Percentiles rank a stretch among this genome's conserved stretches.
phyloP scores from a whole-genome alignment of 306 rosid genomes.

The Malus sylvestris region DNA sequence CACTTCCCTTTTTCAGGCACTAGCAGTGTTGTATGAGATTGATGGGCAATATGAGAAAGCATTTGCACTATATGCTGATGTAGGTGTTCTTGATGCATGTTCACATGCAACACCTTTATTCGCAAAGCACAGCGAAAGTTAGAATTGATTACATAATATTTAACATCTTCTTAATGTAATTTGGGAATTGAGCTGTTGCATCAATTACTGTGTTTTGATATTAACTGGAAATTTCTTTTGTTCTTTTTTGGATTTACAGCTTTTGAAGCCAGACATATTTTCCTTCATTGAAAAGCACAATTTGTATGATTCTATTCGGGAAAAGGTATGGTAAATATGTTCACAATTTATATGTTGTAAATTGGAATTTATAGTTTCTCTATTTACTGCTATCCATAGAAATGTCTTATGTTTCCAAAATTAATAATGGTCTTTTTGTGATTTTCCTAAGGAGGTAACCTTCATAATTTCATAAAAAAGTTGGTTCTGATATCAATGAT shows the following conservation, averaged over 20 bases:
- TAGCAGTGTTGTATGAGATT: constrained; percentile 82
- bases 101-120: background rate
- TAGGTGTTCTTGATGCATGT: constrained; percentile 40
- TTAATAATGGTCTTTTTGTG: background rate
- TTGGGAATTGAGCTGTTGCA: constrained; percentile 1
- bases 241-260: constrained; percentile 47
- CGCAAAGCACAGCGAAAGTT: constrained; percentile 4
- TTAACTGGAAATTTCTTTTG: constrained; percentile 6
- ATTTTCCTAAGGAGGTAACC: constrained; percentile 7
- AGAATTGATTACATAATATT: background rate
- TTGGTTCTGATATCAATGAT: constrained; percentile 7
- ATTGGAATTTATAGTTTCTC: constrained; percentile 6
- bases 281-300: constrained; percentile 83
- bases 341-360: background rate
- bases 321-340: constrained; percentile 53
- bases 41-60: constrained; percentile 82
- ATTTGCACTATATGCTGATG: constrained; percentile 90
- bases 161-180: background rate
- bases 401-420: constrained; percentile 3
- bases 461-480: constrained; percentile 5
- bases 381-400: constrained; percentile 3
- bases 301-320: constrained; percentile 67
- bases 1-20: constrained; percentile 51
- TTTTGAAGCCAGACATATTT: constrained; percentile 79
- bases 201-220: background rate